A percentile compares a stretch with the other conserved stretches of the same genome.
Evolutionary conservation across 768 basidiomycete species (phyloP).

Genomic region (Mrakia blollopis): DNA sequence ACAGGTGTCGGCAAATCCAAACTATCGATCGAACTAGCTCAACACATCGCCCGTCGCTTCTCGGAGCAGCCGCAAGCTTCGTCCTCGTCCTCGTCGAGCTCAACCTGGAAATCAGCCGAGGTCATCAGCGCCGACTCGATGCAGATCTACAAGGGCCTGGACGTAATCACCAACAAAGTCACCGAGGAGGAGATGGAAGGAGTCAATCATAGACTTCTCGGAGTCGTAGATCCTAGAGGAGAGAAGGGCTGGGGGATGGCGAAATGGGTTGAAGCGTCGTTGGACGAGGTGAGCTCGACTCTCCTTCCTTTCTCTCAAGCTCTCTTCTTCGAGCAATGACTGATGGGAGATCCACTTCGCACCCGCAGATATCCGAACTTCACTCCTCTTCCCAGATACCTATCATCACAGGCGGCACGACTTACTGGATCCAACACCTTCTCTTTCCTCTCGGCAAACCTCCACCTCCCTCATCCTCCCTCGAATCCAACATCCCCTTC

Average conservation of each 20-base stretch:
- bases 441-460: constrained; percentile 59
- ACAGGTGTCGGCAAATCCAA: constrained; percentile 94
- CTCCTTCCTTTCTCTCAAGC: background rate
- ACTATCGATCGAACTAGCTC: constrained; percentile 80
- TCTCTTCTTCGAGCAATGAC: background rate
- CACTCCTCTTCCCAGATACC: constrained; percentile 63
- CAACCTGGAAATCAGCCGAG: constrained; percentile 43
- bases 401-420: constrained; percentile 89
- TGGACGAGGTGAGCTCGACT: constrained; percentile 59
- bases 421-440: constrained; percentile 96
- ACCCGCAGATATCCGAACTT: constrained; percentile 68
- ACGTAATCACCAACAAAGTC: constrained; percentile 92
- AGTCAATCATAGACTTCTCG: constrained; percentile 84
- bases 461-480: background rate
- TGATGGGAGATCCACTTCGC: background rate
- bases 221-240: constrained; percentile 76
- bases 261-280: constrained; percentile 75
- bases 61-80: constrained; percentile 41
- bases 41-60: constrained; percentile 20
- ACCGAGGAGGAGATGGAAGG: constrained; percentile 68
- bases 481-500: constrained; percentile 26
- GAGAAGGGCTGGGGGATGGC: constrained; percentile 48
- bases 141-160: constrained; percentile 90
- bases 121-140: constrained; percentile 96
- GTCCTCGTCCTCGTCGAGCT: background rate